Base-by-base conservation (phyloP, 1,284 basidiomycete genomes). In the Apiotrichum gamsii region DNA sequence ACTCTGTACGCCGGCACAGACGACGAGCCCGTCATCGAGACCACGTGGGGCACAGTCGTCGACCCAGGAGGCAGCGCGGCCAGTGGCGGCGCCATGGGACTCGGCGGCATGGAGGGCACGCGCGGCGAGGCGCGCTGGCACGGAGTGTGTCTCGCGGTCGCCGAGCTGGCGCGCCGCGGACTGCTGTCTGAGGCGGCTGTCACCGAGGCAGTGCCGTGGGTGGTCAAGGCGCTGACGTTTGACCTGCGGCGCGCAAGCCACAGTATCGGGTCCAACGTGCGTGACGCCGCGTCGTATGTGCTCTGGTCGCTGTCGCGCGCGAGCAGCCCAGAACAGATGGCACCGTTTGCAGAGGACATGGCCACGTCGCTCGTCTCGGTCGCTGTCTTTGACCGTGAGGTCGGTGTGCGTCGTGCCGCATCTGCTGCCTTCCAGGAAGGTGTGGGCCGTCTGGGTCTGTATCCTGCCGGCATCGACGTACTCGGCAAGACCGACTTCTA, bases 361-460 rank as follows among this genome's bases (percentile, higher is more conserved):
- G 85, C 93, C 1, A 79, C 78, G 30, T 74, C 76, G 21, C 77
- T 98, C 43, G 82, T 85, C 8, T 79, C 81, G 10, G 86, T 90
- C 5, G 82, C 93, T 0, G 75, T 90, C 31, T 90, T 85, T 59
- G 95, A 99, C 72, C 80, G 95, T 23, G 95, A 98, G 65, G 83
- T 97, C 13, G 87, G 90, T 49, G 90, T 98, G 40, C 80, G 95
- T n/a, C 76, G 95, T 52, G 95, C 95, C 4, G 91, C 94, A 3
- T 97, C 93, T 70, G 95, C 95, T 9, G 90, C 94, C 4, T 98
- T 90, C 67, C 95, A 98, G 69, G 95, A 99, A 71, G 85, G 87
- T 61, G 95, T 97, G 33, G 95, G 95, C 9, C 78, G 95, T 60
- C 85, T 87, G 72, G 82, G 78, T 41, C 72, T 91, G 43, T 93